Evolutionary conservation across 2,329 filamentous ascomycete genomes (phyloP), one percentile per base, ranked within the genome.

Genomic region (Alternaria atra): DNA sequence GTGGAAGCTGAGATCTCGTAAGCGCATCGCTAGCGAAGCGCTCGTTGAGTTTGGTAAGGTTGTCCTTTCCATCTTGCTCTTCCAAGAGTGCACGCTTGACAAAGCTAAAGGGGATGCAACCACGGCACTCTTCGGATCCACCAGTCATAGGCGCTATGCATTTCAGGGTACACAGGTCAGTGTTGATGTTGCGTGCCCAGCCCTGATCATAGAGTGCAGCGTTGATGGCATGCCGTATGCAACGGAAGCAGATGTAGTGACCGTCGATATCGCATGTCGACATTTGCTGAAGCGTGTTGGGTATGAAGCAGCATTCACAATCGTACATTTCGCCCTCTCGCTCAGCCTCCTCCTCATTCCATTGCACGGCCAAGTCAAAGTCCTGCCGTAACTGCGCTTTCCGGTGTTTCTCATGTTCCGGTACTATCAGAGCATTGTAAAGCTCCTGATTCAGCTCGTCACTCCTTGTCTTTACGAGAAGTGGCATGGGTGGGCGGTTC

Each of bases 151-250:
- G 89, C 1, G 94, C 92, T n/a, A 97, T 86, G 75, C 95, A 98
- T 62, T 87, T 88, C 55, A 98, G 83, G 0, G 92, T 93, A 37
- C 91, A 91, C 37, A 84, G 87, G 60, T 89, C 85, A 29, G 87
- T 79, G 73, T 95, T 86, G 69, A 97, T 90, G 70, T 88, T 95
- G 60, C 91, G 89, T 51, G 88, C 87, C 92, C 94, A 97, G 53
- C 92, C 92, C 77, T 98, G 95, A 0, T 95, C 95, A 75, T 97
- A 98, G 0, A 98, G 82, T 2, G 94, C 93, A 76, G 98, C 94
- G 51, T 90, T 91, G 60, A 94, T 86, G 10, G 93, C 90, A 66
- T 91, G 88, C 65, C 90, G 90, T 52, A 98, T 89, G 78, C 95
- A 98, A 46, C 87, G 87, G 79, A 94, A 90, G 80, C 92, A 95